Base-by-base conservation (phyloP, 2,329 filamentous ascomycete species). In the Pseudopyrenochaeta lycopersici region DNA sequence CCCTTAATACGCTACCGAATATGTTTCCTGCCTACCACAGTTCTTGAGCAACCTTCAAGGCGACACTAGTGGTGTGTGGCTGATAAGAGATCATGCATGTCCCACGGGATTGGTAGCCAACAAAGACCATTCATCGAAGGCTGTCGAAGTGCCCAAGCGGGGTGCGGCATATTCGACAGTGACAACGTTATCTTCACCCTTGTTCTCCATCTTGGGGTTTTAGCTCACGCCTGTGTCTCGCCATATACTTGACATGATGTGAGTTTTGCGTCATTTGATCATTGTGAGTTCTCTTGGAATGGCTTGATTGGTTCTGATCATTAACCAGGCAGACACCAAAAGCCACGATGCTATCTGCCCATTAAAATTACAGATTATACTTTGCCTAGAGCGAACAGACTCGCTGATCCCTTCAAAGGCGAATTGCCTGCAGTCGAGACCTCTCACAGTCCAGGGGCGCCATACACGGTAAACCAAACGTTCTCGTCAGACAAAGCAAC, bases 381-480 rank as follows among this genome's bases (percentile, higher is more conserved):
- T 17, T 14, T 30, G 21, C 23, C 21, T 10, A 10, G n/a, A n/a
- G 36, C 36, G 11, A 21, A 23, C 9, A 12, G 11, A 23, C n/a
- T 23, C 6, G 27, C 20, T n/a, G 9, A 42, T 18, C n/a, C n/a
- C n/a, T 15, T 42, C n/a, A 14, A 42, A 29, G 6, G 38, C 14
- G 10, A 2, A 2, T n/a, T 15, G 14, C 1, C 18, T 39, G n/a
- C 9, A 6, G 12, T 38, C 27, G 20, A 20, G 21, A 7, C 32
- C 32, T 1, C 38, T 48, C 31, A 45, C 18, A 17, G 7, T 15
- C n/a, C 29, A 29, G 44, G 43, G 21, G 47, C 30, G 20, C 33
- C 54, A 55, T 56, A 62, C 27, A 67, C 56, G 3, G 60, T 66
- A 23, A 72, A 64, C 18, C 66, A 63, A 7, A 71, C 46, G 47